Conservation (phyloP, 345 rosid species). For the Linum tenue region DNA sequence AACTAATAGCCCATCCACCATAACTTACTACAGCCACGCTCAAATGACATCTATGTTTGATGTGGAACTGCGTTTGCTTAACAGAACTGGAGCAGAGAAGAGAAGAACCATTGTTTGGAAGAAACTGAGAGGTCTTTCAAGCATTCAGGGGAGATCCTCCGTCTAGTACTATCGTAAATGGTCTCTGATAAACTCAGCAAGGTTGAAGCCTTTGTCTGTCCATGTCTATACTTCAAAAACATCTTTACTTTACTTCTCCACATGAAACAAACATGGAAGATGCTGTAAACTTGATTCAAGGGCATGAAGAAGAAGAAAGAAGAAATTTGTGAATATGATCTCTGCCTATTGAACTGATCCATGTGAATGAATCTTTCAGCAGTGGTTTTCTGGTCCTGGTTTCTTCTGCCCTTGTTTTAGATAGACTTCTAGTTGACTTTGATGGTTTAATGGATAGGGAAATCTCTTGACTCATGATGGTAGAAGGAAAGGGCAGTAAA, state of each 20-base stretch:
- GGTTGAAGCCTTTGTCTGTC: neutral
- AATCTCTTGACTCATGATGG: too few relatives aligned
- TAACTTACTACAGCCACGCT: neutral
- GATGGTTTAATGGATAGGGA: too few relatives aligned
- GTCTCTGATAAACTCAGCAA: neutral
- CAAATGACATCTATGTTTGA: conserved; percentile 8
- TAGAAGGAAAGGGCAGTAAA: too few relatives aligned
- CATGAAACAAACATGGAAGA: neutral
- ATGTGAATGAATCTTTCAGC: neutral
- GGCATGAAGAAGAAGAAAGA: neutral
- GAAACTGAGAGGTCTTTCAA: conserved; percentile 94
- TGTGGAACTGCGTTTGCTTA: conserved; percentile 1
- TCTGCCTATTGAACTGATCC: neutral
- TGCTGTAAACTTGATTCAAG: neutral
- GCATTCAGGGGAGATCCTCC: conserved; percentile 82
- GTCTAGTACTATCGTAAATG: conserved; percentile 56
- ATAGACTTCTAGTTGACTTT: too few relatives aligned
- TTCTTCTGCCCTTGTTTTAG: neutral
- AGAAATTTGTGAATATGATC: neutral
- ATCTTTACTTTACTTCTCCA: neutral
- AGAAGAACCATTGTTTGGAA: conserved; percentile 85
- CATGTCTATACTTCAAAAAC: neutral
- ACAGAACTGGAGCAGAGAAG: conserved; percentile 83
- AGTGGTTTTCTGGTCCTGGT: neutral
- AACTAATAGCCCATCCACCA: neutral